Evolutionary conservation across 176 grass and related monocot genomes (phyloP).

Genomic region (Triticum turgidum): DNA sequence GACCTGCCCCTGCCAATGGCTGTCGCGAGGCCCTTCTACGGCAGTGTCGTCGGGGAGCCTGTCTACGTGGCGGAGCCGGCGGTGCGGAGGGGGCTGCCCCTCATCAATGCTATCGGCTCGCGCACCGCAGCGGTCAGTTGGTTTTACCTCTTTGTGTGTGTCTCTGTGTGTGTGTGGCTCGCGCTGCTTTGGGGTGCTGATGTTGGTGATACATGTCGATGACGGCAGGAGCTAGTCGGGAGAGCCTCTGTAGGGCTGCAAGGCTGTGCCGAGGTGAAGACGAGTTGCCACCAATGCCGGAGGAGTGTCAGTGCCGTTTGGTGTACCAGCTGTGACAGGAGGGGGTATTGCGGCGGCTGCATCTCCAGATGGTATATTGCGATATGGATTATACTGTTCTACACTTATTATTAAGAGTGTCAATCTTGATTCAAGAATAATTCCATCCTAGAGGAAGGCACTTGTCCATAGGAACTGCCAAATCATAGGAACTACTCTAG

Average conservation of each 20-base stretch:
- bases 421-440: not conserved
- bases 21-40: constrained; percentile 42
- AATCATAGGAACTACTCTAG: not conserved
- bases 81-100: constrained; percentile 10
- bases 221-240: constrained; percentile 37
- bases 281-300: constrained; percentile 84
- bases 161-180: not conserved
- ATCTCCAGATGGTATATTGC: constrained; percentile 67
- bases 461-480: not conserved
- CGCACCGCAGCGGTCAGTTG: constrained; percentile 36
- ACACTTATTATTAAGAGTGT: not conserved
- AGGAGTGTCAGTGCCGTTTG: constrained; percentile 45
- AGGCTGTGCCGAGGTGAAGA: not conserved
- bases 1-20: constrained; percentile 23
- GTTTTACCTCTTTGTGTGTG: no score
- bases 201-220: not conserved
- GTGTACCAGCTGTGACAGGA: constrained; percentile 75
- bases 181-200: not conserved
- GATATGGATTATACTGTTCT: not conserved
- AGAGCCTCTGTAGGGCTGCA: not conserved
- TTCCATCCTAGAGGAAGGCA: not conserved
- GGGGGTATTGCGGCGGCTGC: constrained; percentile 72
- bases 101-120: constrained; percentile 2
- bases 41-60: constrained; percentile 37
- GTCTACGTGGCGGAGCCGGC: constrained; percentile 52